Evolutionary conservation across 23 red algal genomes (phyloP).

Genomic region (Chondrus crispus): DNA sequence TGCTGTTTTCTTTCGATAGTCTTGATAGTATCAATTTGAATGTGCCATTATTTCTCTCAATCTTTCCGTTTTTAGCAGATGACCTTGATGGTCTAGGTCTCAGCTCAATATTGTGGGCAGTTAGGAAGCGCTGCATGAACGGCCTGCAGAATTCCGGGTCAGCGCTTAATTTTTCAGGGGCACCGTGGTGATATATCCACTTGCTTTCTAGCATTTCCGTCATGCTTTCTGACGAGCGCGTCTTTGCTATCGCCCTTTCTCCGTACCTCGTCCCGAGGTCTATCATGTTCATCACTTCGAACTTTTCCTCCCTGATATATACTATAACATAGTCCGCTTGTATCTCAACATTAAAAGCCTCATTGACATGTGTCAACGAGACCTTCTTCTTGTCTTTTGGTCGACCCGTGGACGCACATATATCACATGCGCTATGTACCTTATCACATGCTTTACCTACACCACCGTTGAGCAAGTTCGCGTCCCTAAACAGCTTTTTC

Average conservation of each 20-base stretch:
- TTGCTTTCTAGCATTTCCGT: not conserved
- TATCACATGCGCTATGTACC: not conserved
- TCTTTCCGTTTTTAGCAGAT: not conserved
- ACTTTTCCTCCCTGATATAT: not conserved
- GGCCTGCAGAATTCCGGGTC: not conserved
- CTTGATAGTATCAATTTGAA: not conserved
- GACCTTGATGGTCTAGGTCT: not conserved
- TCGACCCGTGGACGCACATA: not conserved
- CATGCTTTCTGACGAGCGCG: not conserved
- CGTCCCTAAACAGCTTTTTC: not conserved
- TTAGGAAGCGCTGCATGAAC: not conserved
- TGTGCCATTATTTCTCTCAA: not conserved
- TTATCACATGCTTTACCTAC: not conserved
- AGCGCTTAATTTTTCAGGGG: not conserved
- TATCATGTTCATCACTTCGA: conserved; percentile 2
- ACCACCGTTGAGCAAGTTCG: not conserved
- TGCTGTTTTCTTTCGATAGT: not conserved
- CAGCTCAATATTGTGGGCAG: not conserved
- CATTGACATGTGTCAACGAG: not conserved
- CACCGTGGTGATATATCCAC: not conserved
- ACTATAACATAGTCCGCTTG: not conserved
- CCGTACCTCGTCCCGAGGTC: not conserved
- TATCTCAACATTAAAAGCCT: not conserved
- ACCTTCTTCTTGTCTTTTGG: not conserved
- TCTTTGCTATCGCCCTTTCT: not conserved